Percentiles rank a stretch among this genome's conserved stretches.
phyloP scores from a whole-genome alignment of 2,329 filamentous ascomycete species.

The Hansfordia pulvinata region DNA sequence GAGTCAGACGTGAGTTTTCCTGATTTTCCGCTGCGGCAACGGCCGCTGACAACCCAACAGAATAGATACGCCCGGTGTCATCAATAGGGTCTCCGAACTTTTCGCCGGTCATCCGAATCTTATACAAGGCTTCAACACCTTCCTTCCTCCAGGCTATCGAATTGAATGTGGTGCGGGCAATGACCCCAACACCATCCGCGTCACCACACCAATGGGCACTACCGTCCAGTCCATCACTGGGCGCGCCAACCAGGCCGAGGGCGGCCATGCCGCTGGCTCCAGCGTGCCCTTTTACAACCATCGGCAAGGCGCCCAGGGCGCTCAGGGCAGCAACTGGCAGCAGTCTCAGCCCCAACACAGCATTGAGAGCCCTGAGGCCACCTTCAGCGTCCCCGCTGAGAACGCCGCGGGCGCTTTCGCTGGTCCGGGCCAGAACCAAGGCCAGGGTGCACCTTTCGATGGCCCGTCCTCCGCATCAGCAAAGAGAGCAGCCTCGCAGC shows the following conservation, averaged over 20 bases:
- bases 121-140: conserved; percentile 97
- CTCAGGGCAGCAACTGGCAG: conserved; percentile 40
- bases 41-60: conserved; percentile 24
- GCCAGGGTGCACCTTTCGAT: conserved; percentile 17
- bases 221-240: conserved; percentile 76
- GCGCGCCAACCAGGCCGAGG: conserved; percentile 32
- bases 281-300: conserved; percentile 32
- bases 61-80: conserved; percentile 95
- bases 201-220: conserved; percentile 96
- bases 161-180: conserved; percentile 93
- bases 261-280: conserved; percentile 18
- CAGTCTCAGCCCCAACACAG: conserved; percentile 40
- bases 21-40: conserved; percentile 4
- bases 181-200: conserved; percentile 89
- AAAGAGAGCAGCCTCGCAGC: too few species aligned
- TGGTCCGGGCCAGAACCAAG: conserved; percentile 22
- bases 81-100: conserved; percentile 87
- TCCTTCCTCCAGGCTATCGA: conserved; percentile 85
- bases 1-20: conserved; percentile 65
- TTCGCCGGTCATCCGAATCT: conserved; percentile 92
- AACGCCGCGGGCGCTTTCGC: conserved; percentile 31
- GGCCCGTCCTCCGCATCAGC: conserved; percentile 11
- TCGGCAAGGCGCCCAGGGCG: too few species aligned
- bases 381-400: conserved; percentile 44
- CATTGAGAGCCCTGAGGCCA: conserved; percentile 47